Evolutionary conservation across 2,329 filamentous ascomycete species (phyloP), one percentile per base, ranked within the genome.

Genomic region (Aspergillus sp.): DNA sequence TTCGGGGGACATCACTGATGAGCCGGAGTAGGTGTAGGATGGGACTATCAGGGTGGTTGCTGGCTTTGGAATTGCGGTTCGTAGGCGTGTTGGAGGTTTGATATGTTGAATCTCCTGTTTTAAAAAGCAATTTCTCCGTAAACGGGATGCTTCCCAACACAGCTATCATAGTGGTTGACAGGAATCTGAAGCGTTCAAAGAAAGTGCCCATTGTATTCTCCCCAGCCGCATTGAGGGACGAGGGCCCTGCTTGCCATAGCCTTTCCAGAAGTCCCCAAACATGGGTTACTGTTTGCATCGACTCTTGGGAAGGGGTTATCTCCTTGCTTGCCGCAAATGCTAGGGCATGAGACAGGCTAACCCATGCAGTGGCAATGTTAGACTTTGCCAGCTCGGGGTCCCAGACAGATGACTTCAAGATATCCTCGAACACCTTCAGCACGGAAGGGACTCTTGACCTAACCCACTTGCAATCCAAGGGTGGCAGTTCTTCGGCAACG

Each of bases 381-480:
- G 73, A 76, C 14, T 66, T 63, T 21, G 66, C 58, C 3, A 82
- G 73, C 33, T 79, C 75, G 11, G 76, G 70, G 57, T 71, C 74
- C 78, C 81, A 85, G 15, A 82, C 73, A 2, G 79, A 79, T 9
- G 74, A 73, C 50, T 78, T 77, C 27, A 88, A 71, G 7, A 86
- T 73, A 2, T 75, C 75, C 64, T 86, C 82, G 17, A 88, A 76
- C 5, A 85, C 78, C 12, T 74, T 76, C n/a, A 96, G 83, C 4
- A 97, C 82, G 44, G 81, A 82, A 1, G 78, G 70, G 4, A 89
- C 79, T 60, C 90, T 91, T 58, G 85, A 88, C 53, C 93, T 85
- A 12, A 96, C 81, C 95, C 95, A 99, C 78, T 89, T 91, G 4
- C 90, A 82, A 67, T 98, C 92, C 6, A 98, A 78, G 6, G 87